Evolutionary conservation across 441 rosid species (phyloP).

Genomic region (Pelargonium australe): DNA sequence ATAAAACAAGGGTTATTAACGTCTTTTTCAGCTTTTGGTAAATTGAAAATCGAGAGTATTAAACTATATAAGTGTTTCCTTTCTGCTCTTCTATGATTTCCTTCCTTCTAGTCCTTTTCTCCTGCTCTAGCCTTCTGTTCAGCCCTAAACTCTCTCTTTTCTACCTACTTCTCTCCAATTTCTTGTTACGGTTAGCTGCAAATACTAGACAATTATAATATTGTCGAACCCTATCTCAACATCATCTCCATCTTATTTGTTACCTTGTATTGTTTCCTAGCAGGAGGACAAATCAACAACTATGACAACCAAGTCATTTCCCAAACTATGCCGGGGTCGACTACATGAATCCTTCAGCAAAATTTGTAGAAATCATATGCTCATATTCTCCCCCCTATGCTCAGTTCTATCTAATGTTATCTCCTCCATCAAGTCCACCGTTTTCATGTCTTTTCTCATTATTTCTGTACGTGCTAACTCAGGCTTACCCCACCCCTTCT

Average conservation of each 20-base stretch:
- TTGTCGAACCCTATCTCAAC: background rate
- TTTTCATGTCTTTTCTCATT: too few relatives aligned
- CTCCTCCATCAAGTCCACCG: too few relatives aligned
- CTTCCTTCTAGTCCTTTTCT: background rate
- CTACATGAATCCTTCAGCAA: too few relatives aligned
- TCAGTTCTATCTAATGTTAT: too few relatives aligned
- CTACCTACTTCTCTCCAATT: background rate
- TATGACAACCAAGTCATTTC: too few relatives aligned
- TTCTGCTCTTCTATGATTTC: background rate
- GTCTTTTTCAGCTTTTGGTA: background rate
- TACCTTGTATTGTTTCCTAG: background rate
- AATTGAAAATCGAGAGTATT: background rate
- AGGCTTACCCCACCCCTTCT: too few relatives aligned
- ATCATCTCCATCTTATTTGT: background rate
- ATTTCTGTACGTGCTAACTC: too few relatives aligned
- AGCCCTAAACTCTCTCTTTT: background rate
- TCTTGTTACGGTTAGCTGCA: background rate
- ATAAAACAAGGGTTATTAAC: background rate
- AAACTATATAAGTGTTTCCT: background rate
- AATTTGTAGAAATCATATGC: too few relatives aligned
- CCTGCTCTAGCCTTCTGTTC: background rate
- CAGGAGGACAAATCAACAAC: background rate
- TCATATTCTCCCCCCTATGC: too few relatives aligned
- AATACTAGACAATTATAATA: background rate
- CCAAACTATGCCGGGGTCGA: too few relatives aligned